Conservation (phyloP, 2,329 filamentous ascomycete genomes). For the Paraphaeosphaeria sporulosa region DNA sequence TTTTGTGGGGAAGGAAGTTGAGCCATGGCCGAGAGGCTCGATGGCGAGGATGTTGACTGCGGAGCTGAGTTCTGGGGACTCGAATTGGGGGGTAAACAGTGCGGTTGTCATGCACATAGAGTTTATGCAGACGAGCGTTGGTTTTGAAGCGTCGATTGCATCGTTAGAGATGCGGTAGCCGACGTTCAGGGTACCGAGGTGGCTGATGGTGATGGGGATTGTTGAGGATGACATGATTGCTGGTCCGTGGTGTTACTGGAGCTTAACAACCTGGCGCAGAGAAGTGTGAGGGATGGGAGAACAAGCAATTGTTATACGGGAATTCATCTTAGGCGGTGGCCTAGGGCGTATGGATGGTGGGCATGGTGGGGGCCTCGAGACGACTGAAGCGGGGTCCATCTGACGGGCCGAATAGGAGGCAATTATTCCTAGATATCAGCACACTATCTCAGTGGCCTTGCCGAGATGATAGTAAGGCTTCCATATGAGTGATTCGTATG, state of each 20-base stretch:
- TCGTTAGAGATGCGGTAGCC: constrained; percentile 4
- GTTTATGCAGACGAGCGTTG: constrained; percentile 61
- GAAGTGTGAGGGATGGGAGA: no score
- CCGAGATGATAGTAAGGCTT: no score
- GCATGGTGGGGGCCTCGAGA: no score
- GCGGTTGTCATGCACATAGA: constrained; percentile 59
- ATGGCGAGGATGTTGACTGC: constrained; percentile 61
- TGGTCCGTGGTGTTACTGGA: not conserved
- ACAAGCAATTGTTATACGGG: no score
- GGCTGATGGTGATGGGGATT: not conserved
- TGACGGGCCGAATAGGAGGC: no score
- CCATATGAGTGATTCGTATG: no score
- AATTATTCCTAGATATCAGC: no score
- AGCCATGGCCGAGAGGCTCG: constrained; percentile 62
- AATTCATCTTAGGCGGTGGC: no score
- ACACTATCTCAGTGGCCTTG: no score
- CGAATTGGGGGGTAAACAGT: constrained; percentile 54
- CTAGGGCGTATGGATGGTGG: no score
- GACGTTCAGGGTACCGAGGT: constrained; percentile 1
- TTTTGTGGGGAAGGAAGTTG: constrained; percentile 51
- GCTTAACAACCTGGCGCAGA: no score
- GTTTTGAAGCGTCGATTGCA: constrained; percentile 51
- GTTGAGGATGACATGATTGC: not conserved
- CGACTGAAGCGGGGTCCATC: no score
- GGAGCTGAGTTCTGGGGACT: constrained; percentile 44